Base-by-base conservation (phyloP, 2,329 filamentous ascomycete species). In the Calonectria pauciramosa region DNA sequence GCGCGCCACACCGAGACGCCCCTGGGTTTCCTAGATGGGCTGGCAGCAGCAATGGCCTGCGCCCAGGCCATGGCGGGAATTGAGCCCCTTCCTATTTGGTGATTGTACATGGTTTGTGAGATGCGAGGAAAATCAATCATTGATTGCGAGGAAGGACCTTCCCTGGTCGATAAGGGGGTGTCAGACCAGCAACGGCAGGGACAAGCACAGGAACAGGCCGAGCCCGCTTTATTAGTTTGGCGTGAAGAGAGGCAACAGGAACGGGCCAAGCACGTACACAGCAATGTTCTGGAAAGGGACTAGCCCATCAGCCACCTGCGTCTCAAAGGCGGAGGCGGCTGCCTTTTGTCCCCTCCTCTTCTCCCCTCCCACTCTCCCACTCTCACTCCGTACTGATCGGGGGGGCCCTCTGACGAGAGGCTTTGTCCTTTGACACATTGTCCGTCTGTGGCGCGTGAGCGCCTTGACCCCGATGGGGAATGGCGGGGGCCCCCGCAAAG, bases 81-180 rank as follows among this genome's bases (percentile, higher is more conserved):
- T 67, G 69, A 47, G 9, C 54, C 56, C 56, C 28, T 72, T 72
- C 64, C 64, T 52, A n/a, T 68, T 72, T 64, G 18, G 70, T 64
- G 52, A 28, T 23, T 52, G 70, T 72, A 67, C 70, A 72, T 68
- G 54, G 51, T 71, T 52, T 72, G 70, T 64, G 64, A 64, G 54
- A 68, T 64, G 65, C 34, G 44, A 68, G 41, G 49, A 26, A 60
- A 60, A 56, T 20, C 56, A 63, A 63, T 63, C 34, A 63, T 20
- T 41, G 56, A 38, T 30, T 63, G n/a, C 14, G 36, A 41, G 56
- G 16, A 63, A 23, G 36, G 56, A 63, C 14, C 56, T 28, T 38
- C 56, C 56, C 56, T 63, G 56, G 56, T 63, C 23, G 56, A 63
- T 63, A 38, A 63, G 26, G 47, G 28, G 56, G 34, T 23, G 59